phyloP scores from a whole-genome alignment of 2,329 filamentous ascomycete species.

The Colletotrichum sp. region DNA sequence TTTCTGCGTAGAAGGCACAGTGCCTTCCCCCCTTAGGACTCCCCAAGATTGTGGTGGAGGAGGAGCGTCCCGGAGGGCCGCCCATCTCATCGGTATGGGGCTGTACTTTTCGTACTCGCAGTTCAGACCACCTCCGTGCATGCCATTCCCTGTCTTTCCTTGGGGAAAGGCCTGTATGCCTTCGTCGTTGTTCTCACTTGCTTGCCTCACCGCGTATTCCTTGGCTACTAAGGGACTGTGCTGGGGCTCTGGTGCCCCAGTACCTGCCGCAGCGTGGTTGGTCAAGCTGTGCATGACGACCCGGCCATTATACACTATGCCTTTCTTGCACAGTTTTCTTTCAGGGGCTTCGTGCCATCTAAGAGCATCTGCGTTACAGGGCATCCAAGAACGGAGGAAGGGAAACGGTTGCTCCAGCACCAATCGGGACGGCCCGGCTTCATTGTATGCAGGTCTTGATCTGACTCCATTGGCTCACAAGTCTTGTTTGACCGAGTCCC shows the following conservation, averaged over 20 bases:
- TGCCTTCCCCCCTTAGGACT: not conserved
- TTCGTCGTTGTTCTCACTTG: not conserved
- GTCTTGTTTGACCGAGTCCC: not conserved
- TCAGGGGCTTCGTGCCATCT: not conserved
- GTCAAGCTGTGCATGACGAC: not conserved
- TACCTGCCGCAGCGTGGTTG: not conserved
- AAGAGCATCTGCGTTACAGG: not conserved
- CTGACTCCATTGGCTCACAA: not conserved
- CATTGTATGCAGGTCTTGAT: not conserved
- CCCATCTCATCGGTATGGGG: not conserved
- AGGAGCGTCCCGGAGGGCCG: not conserved
- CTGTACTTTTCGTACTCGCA: not conserved
- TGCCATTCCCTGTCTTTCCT: not conserved
- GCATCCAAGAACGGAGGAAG: not conserved
- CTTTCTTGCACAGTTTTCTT: not conserved
- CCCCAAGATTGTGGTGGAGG: not conserved
- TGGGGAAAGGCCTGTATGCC: not conserved
- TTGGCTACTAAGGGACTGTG: not conserved
- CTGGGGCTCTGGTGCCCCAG: not conserved
- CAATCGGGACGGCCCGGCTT: not conserved
- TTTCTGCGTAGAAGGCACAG: not conserved
- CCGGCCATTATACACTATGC: not conserved
- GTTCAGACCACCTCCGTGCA: not conserved
- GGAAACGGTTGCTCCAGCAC: not conserved
- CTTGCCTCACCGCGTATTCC: not conserved